These are phyloP conservation scores for Bertia moriformis DNA, from an alignment of 2,329 filamentous ascomycete species.

Conservation along the genomic window DNA sequence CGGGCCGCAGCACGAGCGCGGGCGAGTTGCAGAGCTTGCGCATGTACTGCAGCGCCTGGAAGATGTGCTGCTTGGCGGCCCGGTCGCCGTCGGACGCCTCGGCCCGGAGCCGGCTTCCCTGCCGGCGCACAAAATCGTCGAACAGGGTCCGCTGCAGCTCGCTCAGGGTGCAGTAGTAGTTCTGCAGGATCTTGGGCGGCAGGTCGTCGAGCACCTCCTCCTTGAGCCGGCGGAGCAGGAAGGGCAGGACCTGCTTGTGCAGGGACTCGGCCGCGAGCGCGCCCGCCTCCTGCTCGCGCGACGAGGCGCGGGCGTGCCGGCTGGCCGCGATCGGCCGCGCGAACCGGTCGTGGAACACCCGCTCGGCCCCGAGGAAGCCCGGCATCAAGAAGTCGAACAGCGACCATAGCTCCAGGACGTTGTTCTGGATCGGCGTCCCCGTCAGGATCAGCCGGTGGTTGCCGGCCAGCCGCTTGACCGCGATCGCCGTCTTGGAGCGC, in stretches of 20 bases:
- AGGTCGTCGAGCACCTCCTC: conserved; percentile 94
- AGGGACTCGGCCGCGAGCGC: conserved; percentile 94
- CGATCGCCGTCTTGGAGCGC: conserved; percentile 85
- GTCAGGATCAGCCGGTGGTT: conserved; percentile 95
- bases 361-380: conserved; percentile 83
- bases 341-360: conserved; percentile 90
- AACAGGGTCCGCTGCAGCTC: conserved; percentile 90
- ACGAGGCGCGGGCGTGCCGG: conserved; percentile 90
- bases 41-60: conserved; percentile 98
- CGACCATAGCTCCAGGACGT: conserved; percentile 92
- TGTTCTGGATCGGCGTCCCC: conserved; percentile 94
- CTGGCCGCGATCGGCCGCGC: conserved; percentile 90
- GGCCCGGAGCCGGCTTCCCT: conserved; percentile 72
- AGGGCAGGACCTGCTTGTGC: conserved; percentile 94
- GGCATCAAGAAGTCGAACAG: conserved; percentile 99
- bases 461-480: conserved; percentile 76
- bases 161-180: conserved; percentile 96
- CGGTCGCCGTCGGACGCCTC: conserved; percentile 77
- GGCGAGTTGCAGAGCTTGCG: conserved; percentile 97
- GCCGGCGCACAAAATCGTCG: conserved; percentile 87
- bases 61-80: conserved; percentile 93
- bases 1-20: conserved; percentile 87
- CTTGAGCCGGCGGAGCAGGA: conserved; percentile 87
- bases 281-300: conserved; percentile 93
- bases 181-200: conserved; percentile 94